These are phyloP conservation scores for Stephanocyclus meneghinianus DNA, from an alignment of 352 stramenopile genomes.

Conservation along the genomic window DNA sequence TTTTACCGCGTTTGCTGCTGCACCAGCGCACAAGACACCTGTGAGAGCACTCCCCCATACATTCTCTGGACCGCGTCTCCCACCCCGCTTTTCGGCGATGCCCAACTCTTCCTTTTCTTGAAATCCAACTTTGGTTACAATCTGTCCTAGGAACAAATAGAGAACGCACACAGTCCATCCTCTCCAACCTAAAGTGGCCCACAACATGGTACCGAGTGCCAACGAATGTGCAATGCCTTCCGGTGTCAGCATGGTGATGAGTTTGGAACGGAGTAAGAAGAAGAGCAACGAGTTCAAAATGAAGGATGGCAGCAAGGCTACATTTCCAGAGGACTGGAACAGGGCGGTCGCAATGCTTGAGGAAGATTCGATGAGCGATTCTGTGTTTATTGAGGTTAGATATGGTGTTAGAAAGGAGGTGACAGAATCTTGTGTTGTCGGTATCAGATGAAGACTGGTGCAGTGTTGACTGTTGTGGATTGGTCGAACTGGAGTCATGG, in stretches of 20 bases:
- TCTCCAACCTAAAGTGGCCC: slow-evolving; percentile 75
- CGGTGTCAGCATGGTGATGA: slow-evolving; percentile 76
- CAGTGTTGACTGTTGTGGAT: background rate
- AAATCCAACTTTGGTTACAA: slow-evolving; percentile 85
- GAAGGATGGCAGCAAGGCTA: slow-evolving; percentile 64
- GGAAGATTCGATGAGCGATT: slow-evolving; percentile 4
- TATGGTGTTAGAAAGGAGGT: background rate
- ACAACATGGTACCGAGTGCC: slow-evolving; percentile 78
- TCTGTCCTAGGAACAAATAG: slow-evolving; percentile 81
- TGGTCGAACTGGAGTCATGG: background rate
- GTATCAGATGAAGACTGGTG: background rate
- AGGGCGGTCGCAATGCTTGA: background rate
- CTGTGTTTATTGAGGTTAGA: slow-evolving; percentile 1
- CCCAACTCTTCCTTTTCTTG: slow-evolving; percentile 82
- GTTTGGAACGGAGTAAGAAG: slow-evolving; percentile 50
- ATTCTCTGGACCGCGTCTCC: slow-evolving; percentile 84
- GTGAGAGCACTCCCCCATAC: slow-evolving; percentile 80
- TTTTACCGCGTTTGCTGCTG: slow-evolving; percentile 34
- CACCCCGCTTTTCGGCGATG: slow-evolving; percentile 84
- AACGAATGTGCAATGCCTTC: slow-evolving; percentile 77
- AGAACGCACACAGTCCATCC: slow-evolving; percentile 82
- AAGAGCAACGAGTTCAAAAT: slow-evolving; percentile 69
- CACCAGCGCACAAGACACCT: slow-evolving; percentile 60
- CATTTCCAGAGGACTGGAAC: slow-evolving; percentile 21
- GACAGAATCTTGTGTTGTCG: background rate